phyloP scores from a whole-genome alignment of 345 rosid species.

The Citropsis articulata region DNA sequence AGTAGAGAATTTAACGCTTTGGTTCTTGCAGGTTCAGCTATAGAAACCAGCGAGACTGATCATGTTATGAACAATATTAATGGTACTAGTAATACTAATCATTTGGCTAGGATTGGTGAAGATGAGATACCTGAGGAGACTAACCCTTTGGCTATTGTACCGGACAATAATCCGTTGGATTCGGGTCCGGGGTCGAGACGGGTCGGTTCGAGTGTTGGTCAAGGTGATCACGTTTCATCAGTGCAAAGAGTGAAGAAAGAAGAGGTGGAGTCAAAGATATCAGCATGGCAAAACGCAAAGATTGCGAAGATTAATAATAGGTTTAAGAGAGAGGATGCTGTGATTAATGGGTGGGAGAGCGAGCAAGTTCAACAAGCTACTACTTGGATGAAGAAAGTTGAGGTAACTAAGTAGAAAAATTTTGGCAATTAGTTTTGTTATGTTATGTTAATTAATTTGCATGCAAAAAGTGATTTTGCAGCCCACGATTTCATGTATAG shows the following conservation, averaged over 20 bases:
- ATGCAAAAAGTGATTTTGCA: neutral
- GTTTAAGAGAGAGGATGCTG: slow-evolving; percentile 92
- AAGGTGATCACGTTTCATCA: slow-evolving; percentile 24
- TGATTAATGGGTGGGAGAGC: slow-evolving; percentile 84
- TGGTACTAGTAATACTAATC: slow-evolving; percentile 6
- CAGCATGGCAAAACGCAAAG: slow-evolving; percentile 95
- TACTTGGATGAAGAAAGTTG: slow-evolving; percentile 91
- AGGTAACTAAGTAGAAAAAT: slow-evolving; percentile 40
- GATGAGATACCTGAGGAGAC: slow-evolving; percentile 55
- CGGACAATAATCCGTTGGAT: slow-evolving; percentile 41
- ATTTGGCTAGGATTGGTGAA: slow-evolving; percentile 68
- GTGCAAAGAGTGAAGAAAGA: slow-evolving; percentile 88
- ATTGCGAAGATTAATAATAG: slow-evolving; percentile 82
- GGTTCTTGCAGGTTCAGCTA: slow-evolving; percentile 81
- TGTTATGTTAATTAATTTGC: neutral
- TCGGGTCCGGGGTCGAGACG: slow-evolving; percentile 20
- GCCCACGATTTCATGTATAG: neutral
- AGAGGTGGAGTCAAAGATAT: slow-evolving; percentile 87
- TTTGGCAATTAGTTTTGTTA: neutral
- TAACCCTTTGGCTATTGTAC: slow-evolving; percentile 87
- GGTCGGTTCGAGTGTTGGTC: slow-evolving; percentile 19
- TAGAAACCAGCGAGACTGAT: slow-evolving; percentile 27
- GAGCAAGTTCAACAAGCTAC: slow-evolving; percentile 77
- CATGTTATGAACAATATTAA: neutral
- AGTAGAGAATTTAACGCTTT: slow-evolving; percentile 94